Evolutionary conservation across 306 rosid species (phyloP), one percentile per base, ranked within the genome.

Genomic region (Argentina anserina): DNA sequence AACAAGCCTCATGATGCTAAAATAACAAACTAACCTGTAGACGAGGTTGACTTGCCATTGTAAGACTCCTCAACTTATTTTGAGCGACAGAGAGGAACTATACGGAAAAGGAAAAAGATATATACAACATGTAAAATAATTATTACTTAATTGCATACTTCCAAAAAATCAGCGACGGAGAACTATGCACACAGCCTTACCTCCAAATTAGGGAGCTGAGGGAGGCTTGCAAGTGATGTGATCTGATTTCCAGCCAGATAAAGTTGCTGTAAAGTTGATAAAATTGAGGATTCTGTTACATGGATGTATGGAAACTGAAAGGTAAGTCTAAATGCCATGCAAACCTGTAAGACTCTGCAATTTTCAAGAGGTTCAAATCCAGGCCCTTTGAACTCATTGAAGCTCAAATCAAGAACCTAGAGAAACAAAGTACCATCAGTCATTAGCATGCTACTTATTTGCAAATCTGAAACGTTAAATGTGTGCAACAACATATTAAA

Each of bases 161-260:
- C 12, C 33, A 72, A 65, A 78, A 41, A 15, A 72, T 66, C 67
- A 55, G 39, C 75, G 63, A 72, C 25, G 33, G 15, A 36, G 73
- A 72, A 69, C 5, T 60, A 68, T 28, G 73, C 73, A 68, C 47
- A 49, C 62, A 79, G 69, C 85, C 80, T 25, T 87, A 87, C 99
- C 99, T 95, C 97, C 89, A 95, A 86, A 87, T 91, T 95, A 65
- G 97, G 97, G 79, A 95, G 97, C 69, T 84, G 96, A 0, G 99
- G 97, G 60, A 95, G 97, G 87, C 97, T 95, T 65, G 90, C 95
- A 82, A 95, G 81, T 58, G 99, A 91, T 14, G 97, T 95, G 81
- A 95, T 91, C 84, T 95, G 99, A 79, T 95, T 95, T 72, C 99
- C 99, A 82, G 99, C 97, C 80, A 95, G 96, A 84, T 95, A 95